Conservation (phyloP, 1,284 basidiomycete species). For the Sanghuangporus weigelae region DNA sequence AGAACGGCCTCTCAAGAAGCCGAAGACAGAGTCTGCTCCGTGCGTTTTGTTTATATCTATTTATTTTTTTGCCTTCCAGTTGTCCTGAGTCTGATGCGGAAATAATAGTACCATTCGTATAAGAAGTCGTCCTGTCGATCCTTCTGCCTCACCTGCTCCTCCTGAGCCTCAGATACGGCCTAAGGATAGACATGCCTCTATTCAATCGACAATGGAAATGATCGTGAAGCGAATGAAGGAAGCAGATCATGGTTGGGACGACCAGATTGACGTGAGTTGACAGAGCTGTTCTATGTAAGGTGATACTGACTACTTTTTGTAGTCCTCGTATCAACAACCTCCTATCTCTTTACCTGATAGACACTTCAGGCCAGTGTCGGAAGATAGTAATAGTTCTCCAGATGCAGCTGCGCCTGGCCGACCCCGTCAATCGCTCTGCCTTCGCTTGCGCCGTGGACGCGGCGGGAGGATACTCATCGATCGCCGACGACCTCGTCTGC, state of each 20-base stretch:
- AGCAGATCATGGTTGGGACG: constrained; percentile 81
- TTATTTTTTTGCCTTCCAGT: constrained; percentile 1
- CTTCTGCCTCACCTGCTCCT: constrained; percentile 36
- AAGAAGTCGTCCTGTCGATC: constrained; percentile 45
- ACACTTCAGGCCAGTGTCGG: constrained; percentile 57
- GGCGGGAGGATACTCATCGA: constrained; percentile 81
- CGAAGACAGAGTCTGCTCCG: constrained; percentile 35
- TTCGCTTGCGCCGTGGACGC: constrained; percentile 75
- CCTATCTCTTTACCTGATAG: constrained; percentile 45
- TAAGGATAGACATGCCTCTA: constrained; percentile 57
- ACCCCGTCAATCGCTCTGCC: constrained; percentile 39
- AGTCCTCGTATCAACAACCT: constrained; percentile 61
- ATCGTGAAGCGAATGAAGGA: constrained; percentile 66
- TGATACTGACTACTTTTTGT: constrained; percentile 11
- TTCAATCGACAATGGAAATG: constrained; percentile 65
- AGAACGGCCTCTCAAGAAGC: constrained; percentile 59
- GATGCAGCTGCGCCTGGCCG: constrained; percentile 28
- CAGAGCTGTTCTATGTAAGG: neutral
- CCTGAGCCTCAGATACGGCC: constrained; percentile 51
- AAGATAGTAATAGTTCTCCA: constrained; percentile 32
- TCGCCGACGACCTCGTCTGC: constrained; percentile 44
- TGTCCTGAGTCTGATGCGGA: neutral
- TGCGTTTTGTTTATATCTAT: constrained; percentile 28
- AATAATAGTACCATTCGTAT: constrained; percentile 24
- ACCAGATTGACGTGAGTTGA: constrained; percentile 66